A percentile compares a stretch with the other conserved stretches of the same genome.
phyloP scores from a whole-genome alignment of 176 grass and related monocot species.

The Elaeis guineensis region DNA sequence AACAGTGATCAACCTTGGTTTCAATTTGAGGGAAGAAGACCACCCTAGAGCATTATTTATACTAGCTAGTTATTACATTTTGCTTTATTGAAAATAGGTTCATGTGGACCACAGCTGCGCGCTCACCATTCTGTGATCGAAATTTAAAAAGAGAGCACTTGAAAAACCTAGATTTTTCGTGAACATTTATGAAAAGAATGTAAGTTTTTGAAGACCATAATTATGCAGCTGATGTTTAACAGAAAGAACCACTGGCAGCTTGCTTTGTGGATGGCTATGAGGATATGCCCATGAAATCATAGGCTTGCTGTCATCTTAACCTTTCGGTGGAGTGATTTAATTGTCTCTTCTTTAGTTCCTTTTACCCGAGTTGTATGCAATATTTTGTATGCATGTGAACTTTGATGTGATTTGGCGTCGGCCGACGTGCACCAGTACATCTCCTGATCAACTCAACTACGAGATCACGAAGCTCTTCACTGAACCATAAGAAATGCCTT shows the following conservation, averaged over 20 bases:
- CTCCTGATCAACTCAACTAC: no score
- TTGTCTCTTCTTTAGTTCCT: no score
- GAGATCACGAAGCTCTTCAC: no score
- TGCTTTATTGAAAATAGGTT: constrained; percentile 17
- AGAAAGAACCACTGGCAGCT: no score
- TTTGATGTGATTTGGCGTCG: no score
- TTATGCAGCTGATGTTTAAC: no score
- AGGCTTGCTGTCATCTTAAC: not conserved
- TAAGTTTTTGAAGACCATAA: no score
- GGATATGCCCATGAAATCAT: not conserved
- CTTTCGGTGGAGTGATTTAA: not conserved
- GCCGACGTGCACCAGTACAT: no score
- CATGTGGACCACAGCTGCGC: constrained; percentile 29
- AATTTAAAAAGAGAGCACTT: constrained; percentile 17
- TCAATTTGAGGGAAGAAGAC: not conserved
- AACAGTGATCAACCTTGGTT: no score
- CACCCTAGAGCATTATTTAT: constrained; percentile 26
- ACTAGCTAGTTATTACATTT: not conserved
- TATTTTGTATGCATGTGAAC: no score
- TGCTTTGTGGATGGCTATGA: not conserved
- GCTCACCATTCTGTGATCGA: constrained; percentile 29
- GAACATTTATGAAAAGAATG: constrained; percentile 5
- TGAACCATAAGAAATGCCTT: no score
- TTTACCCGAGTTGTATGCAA: no score
- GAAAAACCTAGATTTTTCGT: constrained; percentile 39